Evolutionary conservation across 352 stramenopile genomes (phyloP).

Genomic region (Aphanomyces astaci): DNA sequence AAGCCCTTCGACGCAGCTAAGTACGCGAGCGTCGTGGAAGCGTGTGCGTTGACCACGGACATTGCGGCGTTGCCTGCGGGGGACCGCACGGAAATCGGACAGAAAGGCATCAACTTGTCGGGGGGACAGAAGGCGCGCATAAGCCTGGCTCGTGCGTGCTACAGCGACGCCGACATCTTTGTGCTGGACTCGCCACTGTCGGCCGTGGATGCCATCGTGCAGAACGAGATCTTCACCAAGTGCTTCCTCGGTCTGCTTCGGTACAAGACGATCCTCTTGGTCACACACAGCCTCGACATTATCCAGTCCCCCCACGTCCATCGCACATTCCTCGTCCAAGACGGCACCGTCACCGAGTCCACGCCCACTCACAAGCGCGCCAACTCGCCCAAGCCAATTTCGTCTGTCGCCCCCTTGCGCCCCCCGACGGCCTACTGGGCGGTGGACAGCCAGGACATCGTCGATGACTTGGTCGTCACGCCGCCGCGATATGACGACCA

Average conservation of each 20-base stretch:
- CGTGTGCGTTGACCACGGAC: conserved; percentile 26
- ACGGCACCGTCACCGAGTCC: neutral
- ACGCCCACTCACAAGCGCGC: neutral
- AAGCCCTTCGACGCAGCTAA: conserved; percentile 43
- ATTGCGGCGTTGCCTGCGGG: conserved; percentile 41
- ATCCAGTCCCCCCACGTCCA: conserved; percentile 4
- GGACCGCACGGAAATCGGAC: conserved; percentile 45
- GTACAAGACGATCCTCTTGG: conserved; percentile 62
- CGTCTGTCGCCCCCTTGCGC: neutral
- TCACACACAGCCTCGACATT: conserved; percentile 48
- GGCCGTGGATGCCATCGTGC: conserved; percentile 88
- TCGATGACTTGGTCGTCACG: neutral
- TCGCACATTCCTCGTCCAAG: neutral
- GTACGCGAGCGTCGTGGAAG: conserved; percentile 33
- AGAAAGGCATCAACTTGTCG: conserved; percentile 37
- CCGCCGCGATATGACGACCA: neutral
- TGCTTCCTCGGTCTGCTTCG: conserved; percentile 49
- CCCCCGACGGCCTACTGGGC: neutral
- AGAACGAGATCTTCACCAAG: conserved; percentile 79
- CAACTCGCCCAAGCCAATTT: neutral
- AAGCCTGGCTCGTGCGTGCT: conserved; percentile 20
- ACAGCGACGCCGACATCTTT: conserved; percentile 23
- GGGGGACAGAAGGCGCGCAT: conserved; percentile 38
- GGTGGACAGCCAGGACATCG: neutral
- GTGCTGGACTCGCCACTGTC: conserved; percentile 21